Percentiles rank a stretch among this genome's conserved stretches.
Evolutionary conservation across 192 early-diverging fungal genomes (phyloP).

Genomic region (Diversispora eburnea): DNA sequence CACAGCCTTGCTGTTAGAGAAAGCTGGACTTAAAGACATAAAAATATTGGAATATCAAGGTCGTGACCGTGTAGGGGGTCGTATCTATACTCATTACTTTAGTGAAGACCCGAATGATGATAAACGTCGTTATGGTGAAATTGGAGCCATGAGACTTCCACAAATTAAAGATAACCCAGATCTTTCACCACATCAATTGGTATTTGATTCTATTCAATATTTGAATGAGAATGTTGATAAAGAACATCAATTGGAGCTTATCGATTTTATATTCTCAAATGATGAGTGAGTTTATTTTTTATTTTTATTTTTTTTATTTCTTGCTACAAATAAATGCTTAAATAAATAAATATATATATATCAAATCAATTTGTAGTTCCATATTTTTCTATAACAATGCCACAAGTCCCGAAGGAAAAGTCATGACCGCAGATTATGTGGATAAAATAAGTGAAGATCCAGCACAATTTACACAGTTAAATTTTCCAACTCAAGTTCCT

Average conservation of each 20-base stretch:
- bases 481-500: not conserved
- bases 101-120: conserved; percentile 7
- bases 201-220: conserved; percentile 31
- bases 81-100: conserved; percentile 35
- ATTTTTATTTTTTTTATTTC: not conserved
- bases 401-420: not conserved
- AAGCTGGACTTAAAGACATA: conserved; percentile 31
- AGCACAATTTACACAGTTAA: not conserved
- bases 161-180: conserved; percentile 2
- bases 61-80: conserved; percentile 30
- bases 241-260: conserved; percentile 19
- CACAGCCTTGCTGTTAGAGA: conserved; percentile 26
- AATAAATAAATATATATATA: too few species aligned
- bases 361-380: not conserved
- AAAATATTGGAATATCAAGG: conserved; percentile 32
- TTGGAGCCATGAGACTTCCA: conserved; percentile 32
- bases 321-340: not conserved
- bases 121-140: conserved; percentile 25
- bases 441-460: not conserved
- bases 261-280: conserved; percentile 13
- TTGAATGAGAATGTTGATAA: conserved; percentile 26
- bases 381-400: not conserved
- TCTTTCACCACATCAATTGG: conserved; percentile 22
- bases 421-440: not conserved
- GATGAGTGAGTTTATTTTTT: conserved; percentile 26